Conservation (phyloP, 768 basidiomycete species). For the Hortiboletus campestris region DNA sequence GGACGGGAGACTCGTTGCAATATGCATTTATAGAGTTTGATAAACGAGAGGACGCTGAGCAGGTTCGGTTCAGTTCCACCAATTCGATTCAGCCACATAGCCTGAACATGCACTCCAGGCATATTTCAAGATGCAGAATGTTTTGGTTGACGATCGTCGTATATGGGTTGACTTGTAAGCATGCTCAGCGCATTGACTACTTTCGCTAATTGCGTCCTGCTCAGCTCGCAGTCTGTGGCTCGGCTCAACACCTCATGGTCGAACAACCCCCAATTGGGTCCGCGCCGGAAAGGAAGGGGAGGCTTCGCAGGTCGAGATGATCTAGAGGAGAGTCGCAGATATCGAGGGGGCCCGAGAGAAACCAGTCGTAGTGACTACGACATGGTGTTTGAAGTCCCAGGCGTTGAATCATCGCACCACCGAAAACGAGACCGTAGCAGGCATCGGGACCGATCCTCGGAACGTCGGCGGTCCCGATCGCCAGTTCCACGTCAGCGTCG, state of each 20-base stretch:
- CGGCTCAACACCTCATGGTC: conserved; percentile 82
- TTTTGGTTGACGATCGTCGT: conserved; percentile 92
- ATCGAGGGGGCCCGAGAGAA: conserved; percentile 42
- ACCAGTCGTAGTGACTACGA: conserved; percentile 48
- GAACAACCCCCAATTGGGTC: conserved; percentile 62
- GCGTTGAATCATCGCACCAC: conserved; percentile 32
- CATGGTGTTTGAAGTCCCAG: conserved; percentile 84
- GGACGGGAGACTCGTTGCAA: conserved; percentile 93
- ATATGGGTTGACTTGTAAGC: conserved; percentile 99
- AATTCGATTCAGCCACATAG: background rate
- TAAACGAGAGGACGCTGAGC: conserved; percentile 88
- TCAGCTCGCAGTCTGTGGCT: conserved; percentile 90
- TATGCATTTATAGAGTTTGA: conserved; percentile 99
- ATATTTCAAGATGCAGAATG: conserved; percentile 99
- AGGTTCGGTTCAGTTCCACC: conserved; percentile 49
- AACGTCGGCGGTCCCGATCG: conserved; percentile 24
- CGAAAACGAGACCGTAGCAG: conserved; percentile 51
- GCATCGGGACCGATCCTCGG: conserved; percentile 42
- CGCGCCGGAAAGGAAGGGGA: conserved; percentile 34
- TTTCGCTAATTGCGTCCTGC: conserved; percentile 17
- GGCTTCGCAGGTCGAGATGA: conserved; percentile 75
- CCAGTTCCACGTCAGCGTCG: conserved; percentile 24
- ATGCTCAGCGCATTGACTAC: conserved; percentile 3
- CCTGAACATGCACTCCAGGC: conserved; percentile 49
- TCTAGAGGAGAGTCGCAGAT: conserved; percentile 68